Conservation (phyloP, 2,329 filamentous ascomycete species). For the Ambrosiella cleistominuta region DNA sequence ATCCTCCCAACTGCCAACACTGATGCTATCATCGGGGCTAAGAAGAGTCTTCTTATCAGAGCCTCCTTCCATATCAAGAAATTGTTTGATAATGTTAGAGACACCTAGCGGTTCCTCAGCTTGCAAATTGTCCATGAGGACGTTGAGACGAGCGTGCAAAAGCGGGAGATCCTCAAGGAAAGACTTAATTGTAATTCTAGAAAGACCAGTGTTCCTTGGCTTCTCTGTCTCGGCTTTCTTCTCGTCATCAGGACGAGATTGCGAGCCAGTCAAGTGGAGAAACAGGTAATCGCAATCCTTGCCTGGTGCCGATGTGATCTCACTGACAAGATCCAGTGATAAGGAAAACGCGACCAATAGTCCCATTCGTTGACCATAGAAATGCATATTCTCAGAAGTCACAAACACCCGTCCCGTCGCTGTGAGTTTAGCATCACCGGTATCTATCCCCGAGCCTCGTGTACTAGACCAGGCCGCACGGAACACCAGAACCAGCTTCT, state of each 20-base stretch:
- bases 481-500: slow-evolving; percentile 82
- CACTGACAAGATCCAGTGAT: slow-evolving; percentile 57
- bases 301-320: slow-evolving; percentile 78
- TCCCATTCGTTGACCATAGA: slow-evolving; percentile 89
- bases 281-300: slow-evolving; percentile 89
- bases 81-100: slow-evolving; percentile 49
- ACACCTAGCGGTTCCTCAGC: slow-evolving; percentile 51
- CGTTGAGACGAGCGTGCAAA: slow-evolving; percentile 68
- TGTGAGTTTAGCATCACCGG: slow-evolving; percentile 24
- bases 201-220: slow-evolving; percentile 34
- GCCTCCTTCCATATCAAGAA: slow-evolving; percentile 57
- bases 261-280: slow-evolving; percentile 40
- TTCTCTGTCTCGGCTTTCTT: background rate
- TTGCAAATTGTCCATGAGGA: slow-evolving; percentile 64
- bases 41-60: slow-evolving; percentile 22
- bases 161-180: slow-evolving; percentile 78
- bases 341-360: slow-evolving; percentile 71
- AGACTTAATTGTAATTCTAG: slow-evolving; percentile 71
- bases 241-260: slow-evolving; percentile 20
- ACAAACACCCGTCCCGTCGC: slow-evolving; percentile 66
- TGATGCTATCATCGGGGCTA: slow-evolving; percentile 27
- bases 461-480: slow-evolving; percentile 62
- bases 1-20: slow-evolving; percentile 41
- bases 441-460: slow-evolving; percentile 24
- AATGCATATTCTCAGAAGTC: slow-evolving; percentile 75